Base-by-base conservation (phyloP, 2,329 filamentous ascomycete genomes). In the Elsinoe necatrix region DNA sequence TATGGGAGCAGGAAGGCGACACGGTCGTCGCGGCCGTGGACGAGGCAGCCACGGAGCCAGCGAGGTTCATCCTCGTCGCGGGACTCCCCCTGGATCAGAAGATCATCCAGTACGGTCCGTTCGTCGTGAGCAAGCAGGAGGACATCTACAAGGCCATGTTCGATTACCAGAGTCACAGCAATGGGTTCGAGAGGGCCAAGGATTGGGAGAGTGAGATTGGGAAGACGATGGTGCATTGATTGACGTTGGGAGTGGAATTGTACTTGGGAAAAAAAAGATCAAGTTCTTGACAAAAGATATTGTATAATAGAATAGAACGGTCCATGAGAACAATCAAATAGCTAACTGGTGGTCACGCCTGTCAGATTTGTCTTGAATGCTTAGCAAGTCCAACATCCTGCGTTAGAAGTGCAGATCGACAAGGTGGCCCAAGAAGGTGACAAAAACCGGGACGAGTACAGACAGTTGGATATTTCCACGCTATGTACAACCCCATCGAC, bases 121-220 rank as follows among this genome's bases (percentile, higher is more conserved):
- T 93, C 67, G 89, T 93, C n/a, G 72, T 90, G 58, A 89, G 75
- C 59, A 81, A 79, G 41, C 76, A 85, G 67, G 83, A 87, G 55
- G 83, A 87, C 62, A 85, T 92, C 3, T 83, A 86, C 65, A 79
- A 92, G 74, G 87, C 88, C 1, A 77, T 93, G 70, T 73, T 81
- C 64, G 87, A 93, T 69, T 93, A 83, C 66, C 85, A 87, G 72
- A 82, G 77, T 12, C 77, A 81, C 61, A 76, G 79, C 35, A 91
- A 92, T 69, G 88, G 88, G 3, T 93, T 93, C 63, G 89, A 93
- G 74, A 77, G 87, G 60, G 87, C 87, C 1, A 78, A 82, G 61
- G 81, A 83, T 27, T 95, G 90, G 89, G 73, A 84, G 71, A 90
- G 86, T 67, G 86, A 95, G 73, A 95, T 95, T 78, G 88, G 87